Evolutionary conservation across 805 yeast species (phyloP), one percentile per base, ranked within the genome.

Genomic region (Candida verbasci): DNA sequence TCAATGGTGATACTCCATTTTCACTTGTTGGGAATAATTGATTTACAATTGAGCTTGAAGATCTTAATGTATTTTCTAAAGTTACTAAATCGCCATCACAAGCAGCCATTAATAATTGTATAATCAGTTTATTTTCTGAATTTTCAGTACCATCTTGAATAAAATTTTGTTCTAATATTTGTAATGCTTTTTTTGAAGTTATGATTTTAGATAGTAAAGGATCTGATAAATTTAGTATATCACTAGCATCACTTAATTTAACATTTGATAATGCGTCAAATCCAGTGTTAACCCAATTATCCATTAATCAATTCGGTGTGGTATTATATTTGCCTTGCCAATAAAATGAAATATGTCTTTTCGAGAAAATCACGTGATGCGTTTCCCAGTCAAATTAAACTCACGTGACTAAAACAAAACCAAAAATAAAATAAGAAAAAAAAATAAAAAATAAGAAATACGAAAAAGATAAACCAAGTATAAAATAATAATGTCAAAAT

Each of bases 61-160:
- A 21, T n/a, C 56, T 41, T 8, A 53, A 24, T 2, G 48, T 43
- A 10, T 54, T 48, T 39, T 62, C 67, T 17, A 63, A 38, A 1
- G 65, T 48, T 1, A 60, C 62, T 20, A 61, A 23, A 39, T 67
- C 72, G 3, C 67, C 70, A 24, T 63, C 63, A 37, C 60, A 56
- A 9, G 62, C 52, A 3, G 69, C 62, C 16, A 56, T 41, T 37
- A 59, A 46, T 12, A 66, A 41, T 39, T 54, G 59, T 11, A 50
- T 40, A 4, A 51, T 32, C 9, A 49, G n/a, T 15, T 43, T 41
- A 12, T 34, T 30, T 40, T 30, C 17, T 8, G 23, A 14, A 8
- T 16, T 23, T 11, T 22, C 37, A 2, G 22, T 7, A 28, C 26
- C 10, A 18, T 25, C 11, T 23, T 23, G 21, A 26, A 38, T 11